A percentile compares a stretch with the other conserved stretches of the same genome.
These are phyloP conservation scores for Eucalyptus decipiens DNA, from an alignment of 345 rosid species.

Conservation along the genomic window DNA sequence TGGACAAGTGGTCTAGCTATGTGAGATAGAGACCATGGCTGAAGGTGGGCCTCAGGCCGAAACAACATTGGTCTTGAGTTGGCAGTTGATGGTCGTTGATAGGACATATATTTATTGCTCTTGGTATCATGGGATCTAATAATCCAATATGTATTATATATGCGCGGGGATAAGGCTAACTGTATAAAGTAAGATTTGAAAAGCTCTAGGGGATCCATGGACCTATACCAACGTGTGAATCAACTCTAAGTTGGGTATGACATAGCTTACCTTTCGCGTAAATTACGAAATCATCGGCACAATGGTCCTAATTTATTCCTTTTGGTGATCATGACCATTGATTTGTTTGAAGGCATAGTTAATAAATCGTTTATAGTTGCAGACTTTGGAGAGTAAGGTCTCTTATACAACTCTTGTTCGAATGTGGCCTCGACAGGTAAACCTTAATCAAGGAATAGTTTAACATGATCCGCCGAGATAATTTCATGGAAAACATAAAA, in stretches of 20 bases:
- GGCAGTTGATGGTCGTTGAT: background rate
- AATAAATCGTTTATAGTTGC: background rate
- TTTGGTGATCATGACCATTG: background rate
- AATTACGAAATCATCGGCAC: accelerated
- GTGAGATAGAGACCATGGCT: background rate
- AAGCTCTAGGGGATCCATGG: background rate
- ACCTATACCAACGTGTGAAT: background rate
- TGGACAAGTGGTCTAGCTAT: background rate
- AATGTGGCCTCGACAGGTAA: background rate
- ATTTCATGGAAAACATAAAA: background rate
- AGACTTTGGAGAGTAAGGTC: background rate
- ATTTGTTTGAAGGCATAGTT: background rate
- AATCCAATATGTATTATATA: background rate
- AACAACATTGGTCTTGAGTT: background rate
- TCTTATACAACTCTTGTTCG: background rate
- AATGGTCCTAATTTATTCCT: background rate
- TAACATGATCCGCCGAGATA: background rate
- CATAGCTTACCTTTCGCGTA: background rate
- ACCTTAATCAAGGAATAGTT: background rate
- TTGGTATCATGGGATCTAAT: background rate
- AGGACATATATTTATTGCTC: background rate
- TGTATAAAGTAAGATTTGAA: background rate
- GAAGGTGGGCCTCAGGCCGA: background rate
- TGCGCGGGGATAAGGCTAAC: background rate
- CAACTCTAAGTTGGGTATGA: background rate